Percentiles rank a stretch among this genome's conserved stretches.
phyloP scores from a whole-genome alignment of 805 yeast species.

The Candida rishiriensis region DNA sequence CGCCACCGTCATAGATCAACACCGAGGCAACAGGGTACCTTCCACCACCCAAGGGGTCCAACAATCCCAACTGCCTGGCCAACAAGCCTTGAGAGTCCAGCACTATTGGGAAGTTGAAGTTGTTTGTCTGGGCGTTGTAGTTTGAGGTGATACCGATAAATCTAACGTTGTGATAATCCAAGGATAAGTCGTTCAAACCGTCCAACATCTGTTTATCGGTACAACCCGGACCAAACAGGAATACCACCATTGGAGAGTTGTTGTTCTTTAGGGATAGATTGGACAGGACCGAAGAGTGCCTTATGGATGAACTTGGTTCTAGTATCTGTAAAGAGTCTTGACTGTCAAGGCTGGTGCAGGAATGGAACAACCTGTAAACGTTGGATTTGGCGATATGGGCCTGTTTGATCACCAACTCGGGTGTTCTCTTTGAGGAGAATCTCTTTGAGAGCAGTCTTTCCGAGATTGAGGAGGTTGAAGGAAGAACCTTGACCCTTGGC shows the following conservation, averaged over 20 bases:
- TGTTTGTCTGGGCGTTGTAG: constrained; percentile 6
- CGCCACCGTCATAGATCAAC: constrained; percentile 17
- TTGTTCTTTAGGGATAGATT: background rate
- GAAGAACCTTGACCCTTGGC: no score
- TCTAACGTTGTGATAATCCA: background rate
- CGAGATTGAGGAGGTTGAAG: no score
- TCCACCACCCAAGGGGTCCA: constrained; percentile 35
- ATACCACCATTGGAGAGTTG: constrained; percentile 9
- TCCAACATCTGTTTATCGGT: constrained; percentile 12
- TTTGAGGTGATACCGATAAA: constrained; percentile 23
- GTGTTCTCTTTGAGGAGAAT: constrained; percentile 4
- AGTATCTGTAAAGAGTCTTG: constrained; percentile 2
- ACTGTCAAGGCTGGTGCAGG: background rate
- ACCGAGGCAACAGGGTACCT: constrained; percentile 29
- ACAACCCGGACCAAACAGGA: constrained; percentile 14
- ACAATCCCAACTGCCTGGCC: constrained; percentile 18
- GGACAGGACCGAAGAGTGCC: background rate
- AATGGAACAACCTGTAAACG: constrained; percentile 7
- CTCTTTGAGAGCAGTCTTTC: background rate
- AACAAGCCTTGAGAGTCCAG: constrained; percentile 25
- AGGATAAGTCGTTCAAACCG: background rate
- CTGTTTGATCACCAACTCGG: constrained; percentile 15
- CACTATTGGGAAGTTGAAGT: constrained; percentile 23
- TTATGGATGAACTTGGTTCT: background rate
- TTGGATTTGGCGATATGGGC: constrained; percentile 17